Conservation (phyloP, 2,329 filamentous ascomycete species). For the Phialophora verrucosa region DNA sequence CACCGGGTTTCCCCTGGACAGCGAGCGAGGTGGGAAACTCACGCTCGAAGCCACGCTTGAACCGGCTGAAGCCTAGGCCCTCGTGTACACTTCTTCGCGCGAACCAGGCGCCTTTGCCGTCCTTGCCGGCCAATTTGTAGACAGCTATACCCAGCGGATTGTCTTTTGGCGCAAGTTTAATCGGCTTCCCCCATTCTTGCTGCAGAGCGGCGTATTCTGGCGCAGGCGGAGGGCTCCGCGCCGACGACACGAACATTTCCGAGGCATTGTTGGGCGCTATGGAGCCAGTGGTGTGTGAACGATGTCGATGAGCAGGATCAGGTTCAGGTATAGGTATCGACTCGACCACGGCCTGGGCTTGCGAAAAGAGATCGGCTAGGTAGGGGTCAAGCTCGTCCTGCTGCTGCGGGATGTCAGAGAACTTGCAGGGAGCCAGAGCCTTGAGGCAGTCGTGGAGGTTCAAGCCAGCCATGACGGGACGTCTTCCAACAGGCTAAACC, state of each 20-base stretch:
- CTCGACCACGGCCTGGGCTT: constrained; percentile 74
- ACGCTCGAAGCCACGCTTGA: constrained; percentile 74
- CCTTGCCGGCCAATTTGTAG: constrained; percentile 78
- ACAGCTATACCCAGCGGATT: constrained; percentile 78
- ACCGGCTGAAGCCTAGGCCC: constrained; percentile 75
- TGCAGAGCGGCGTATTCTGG: constrained; percentile 66
- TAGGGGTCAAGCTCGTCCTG: constrained; percentile 60
- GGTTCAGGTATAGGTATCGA: constrained; percentile 69
- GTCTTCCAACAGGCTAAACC: not conserved
- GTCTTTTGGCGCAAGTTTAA: constrained; percentile 72
- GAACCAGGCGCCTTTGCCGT: constrained; percentile 89
- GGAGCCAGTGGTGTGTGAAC: constrained; percentile 62
- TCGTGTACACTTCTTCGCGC: constrained; percentile 82
- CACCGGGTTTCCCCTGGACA: constrained; percentile 70
- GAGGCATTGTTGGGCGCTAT: constrained; percentile 54
- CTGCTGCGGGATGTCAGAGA: constrained; percentile 55
- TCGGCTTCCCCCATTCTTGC: constrained; percentile 82
- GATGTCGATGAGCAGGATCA: constrained; percentile 58
- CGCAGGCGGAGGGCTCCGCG: constrained; percentile 56
- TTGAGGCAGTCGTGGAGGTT: constrained; percentile 65
- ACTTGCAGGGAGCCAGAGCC: constrained; percentile 62
- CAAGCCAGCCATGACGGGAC: constrained; percentile 53
- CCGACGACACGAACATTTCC: constrained; percentile 60
- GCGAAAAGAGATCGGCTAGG: constrained; percentile 65
- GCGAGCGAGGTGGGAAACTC: constrained; percentile 83